phyloP scores from a whole-genome alignment of 2,329 filamentous ascomycete species.

The Penicillium sp. region DNA sequence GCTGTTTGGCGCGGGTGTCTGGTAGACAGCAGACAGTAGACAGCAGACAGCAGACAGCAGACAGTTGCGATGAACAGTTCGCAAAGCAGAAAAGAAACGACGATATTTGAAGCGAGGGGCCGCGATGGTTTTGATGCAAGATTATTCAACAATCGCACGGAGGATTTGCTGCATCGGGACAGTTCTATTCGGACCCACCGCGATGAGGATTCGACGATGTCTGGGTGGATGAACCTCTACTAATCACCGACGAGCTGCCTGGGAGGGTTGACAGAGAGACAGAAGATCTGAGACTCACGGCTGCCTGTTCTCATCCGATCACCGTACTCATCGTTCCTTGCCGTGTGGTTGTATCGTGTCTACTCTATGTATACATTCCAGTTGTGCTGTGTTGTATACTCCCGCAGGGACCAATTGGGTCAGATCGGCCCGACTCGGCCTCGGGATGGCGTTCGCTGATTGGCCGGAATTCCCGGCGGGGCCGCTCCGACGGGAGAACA shows the following conservation, averaged over 20 bases:
- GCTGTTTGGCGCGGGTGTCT: too few relatives aligned
- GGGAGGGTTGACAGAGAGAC: not conserved
- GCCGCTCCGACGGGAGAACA: too few relatives aligned
- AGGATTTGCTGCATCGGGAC: constrained; percentile 15
- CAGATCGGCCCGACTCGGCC: not conserved
- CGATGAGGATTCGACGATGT: not conserved
- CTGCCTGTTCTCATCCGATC: too few relatives aligned
- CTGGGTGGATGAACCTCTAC: too few relatives aligned
- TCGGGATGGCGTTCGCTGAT: not conserved
- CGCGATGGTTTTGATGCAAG: constrained; percentile 6
- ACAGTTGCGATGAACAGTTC: not conserved
- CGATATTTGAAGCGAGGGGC: not conserved
- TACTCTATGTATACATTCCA: too few relatives aligned
- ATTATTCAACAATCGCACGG: constrained; percentile 15
- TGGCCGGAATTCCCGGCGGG: not conserved
- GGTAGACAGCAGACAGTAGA: not conserved
- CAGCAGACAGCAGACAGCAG: not conserved
- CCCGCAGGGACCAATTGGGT: not conserved
- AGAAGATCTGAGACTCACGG: too few relatives aligned
- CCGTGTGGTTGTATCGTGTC: too few relatives aligned
- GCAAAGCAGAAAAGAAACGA: not conserved
- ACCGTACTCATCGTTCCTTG: too few relatives aligned
- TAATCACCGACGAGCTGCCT: too few relatives aligned
- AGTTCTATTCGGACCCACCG: constrained; percentile 5
- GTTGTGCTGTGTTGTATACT: too few relatives aligned